Evolutionary conservation across 805 yeast species (phyloP).

Genomic region (Teunomyces stri): DNA sequence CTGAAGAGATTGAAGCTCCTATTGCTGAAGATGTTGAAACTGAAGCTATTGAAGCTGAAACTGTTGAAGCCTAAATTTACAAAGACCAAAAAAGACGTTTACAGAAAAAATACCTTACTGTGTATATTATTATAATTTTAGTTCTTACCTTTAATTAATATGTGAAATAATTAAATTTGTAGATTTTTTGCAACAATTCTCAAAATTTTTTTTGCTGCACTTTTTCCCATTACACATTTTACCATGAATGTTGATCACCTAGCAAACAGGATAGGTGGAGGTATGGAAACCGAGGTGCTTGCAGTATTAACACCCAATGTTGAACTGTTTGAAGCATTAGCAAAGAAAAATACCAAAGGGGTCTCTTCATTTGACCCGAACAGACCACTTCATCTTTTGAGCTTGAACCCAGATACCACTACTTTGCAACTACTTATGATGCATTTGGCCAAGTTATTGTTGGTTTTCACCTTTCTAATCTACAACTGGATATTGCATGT

Average conservation of each 20-base stretch:
- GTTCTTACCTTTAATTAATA: background rate
- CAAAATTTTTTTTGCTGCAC: background rate
- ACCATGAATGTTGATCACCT: background rate
- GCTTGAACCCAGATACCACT: background rate
- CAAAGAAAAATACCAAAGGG: background rate
- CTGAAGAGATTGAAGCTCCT: constrained; percentile 10
- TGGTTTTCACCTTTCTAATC: background rate
- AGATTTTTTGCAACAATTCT: background rate
- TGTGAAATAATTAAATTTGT: background rate
- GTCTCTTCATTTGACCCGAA: background rate
- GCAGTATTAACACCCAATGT: background rate
- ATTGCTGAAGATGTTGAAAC: constrained; percentile 7
- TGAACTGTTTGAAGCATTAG: background rate
- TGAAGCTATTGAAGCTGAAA: constrained; percentile 6
- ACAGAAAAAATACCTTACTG: background rate
- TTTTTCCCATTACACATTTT: background rate
- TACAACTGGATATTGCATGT: background rate
- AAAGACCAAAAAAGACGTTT: background rate
- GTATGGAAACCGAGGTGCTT: background rate
- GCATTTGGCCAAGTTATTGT: background rate
- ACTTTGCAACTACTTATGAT: background rate
- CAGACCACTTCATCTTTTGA: background rate
- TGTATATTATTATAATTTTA: background rate
- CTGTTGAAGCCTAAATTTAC: constrained; percentile 4
- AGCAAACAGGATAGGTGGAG: background rate